A percentile compares a stretch with the other conserved stretches of the same genome.
phyloP scores from a whole-genome alignment of 1,284 basidiomycete species.

The Earliella scabrosa region DNA sequence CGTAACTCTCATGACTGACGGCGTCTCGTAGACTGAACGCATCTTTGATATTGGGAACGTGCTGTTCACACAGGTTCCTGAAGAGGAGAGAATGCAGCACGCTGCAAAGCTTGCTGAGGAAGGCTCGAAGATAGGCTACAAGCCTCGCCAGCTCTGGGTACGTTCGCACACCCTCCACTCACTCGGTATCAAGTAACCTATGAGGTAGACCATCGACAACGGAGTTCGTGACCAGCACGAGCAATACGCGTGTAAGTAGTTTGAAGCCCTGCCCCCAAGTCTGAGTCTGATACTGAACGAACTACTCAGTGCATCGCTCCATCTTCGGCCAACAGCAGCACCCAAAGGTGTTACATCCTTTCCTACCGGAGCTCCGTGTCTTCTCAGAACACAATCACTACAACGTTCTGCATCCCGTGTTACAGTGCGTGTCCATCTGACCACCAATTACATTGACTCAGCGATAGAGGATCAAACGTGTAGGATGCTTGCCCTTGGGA shows the following conservation, averaged over 20 bases:
- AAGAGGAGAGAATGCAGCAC: conserved; percentile 62
- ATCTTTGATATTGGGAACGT: conserved; percentile 69
- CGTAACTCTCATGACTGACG: no score
- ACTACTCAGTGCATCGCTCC: conserved; percentile 39
- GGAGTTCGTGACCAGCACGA: conserved; percentile 64
- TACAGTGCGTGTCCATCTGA: conserved; percentile 21
- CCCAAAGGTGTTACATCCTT: conserved; percentile 37
- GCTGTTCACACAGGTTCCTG: conserved; percentile 54
- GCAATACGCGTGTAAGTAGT: conserved; percentile 55
- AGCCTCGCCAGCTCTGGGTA: conserved; percentile 59
- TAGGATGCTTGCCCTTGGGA: conserved; percentile 32
- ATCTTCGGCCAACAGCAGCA: conserved; percentile 35
- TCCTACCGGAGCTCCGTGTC: conserved; percentile 45
- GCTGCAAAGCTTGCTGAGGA: conserved; percentile 47
- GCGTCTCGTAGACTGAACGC: conserved; percentile 44
- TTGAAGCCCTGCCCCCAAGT: no score
- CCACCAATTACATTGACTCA: background rate
- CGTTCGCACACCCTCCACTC: background rate
- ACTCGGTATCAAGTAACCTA: no score
- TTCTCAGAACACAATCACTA: conserved; percentile 35
- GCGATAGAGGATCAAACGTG: no score
- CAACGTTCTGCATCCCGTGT: conserved; percentile 29
- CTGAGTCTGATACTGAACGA: no score
- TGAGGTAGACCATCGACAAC: conserved; percentile 45
- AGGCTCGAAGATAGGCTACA: conserved; percentile 65